phyloP scores from a whole-genome alignment of 495 filamentous ascomycete genomes.

The Astrothelium macrocarpum region DNA sequence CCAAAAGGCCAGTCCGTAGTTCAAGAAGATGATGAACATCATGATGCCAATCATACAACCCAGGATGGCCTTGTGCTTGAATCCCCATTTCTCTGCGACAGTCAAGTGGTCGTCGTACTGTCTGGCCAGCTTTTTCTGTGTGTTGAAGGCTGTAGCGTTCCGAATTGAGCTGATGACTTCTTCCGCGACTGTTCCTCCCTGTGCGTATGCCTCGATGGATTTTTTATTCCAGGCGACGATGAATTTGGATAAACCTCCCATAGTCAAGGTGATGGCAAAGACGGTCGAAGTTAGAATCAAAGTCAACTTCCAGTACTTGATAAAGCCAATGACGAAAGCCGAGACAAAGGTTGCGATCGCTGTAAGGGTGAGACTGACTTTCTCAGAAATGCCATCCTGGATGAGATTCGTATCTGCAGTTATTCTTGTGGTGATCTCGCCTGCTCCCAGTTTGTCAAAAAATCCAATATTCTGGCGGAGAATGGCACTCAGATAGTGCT shows the following conservation, averaged over 20 bases:
- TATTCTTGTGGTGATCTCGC: constrained; percentile 87
- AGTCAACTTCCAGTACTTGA: constrained; percentile 77
- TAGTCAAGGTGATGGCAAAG: constrained; percentile 59
- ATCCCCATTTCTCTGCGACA: constrained; percentile 65
- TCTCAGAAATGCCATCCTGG: constrained; percentile 83
- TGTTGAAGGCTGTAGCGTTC: constrained; percentile 88
- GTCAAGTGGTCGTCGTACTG: constrained; percentile 71
- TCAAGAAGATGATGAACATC: constrained; percentile 75
- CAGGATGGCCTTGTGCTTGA: constrained; percentile 58
- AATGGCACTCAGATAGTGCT: constrained; percentile 73
- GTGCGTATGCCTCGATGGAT: constrained; percentile 66
- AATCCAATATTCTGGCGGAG: constrained; percentile 86
- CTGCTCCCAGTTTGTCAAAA: constrained; percentile 84
- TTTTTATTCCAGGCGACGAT: constrained; percentile 72
- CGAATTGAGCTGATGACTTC: constrained; percentile 91
- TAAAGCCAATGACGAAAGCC: constrained; percentile 80
- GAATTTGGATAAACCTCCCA: constrained; percentile 61
- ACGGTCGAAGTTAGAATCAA: constrained; percentile 73
- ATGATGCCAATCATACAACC: constrained; percentile 71
- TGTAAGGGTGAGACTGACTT: constrained; percentile 64
- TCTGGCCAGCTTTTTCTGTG: constrained; percentile 74
- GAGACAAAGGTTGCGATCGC: constrained; percentile 71
- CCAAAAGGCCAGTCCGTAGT: constrained; percentile 91
- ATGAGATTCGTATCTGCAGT: constrained; percentile 84
- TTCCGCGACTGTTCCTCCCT: constrained; percentile 82